phyloP scores from a whole-genome alignment of 2,329 filamentous ascomycete genomes.

The Apiospora rasikravindrae region DNA sequence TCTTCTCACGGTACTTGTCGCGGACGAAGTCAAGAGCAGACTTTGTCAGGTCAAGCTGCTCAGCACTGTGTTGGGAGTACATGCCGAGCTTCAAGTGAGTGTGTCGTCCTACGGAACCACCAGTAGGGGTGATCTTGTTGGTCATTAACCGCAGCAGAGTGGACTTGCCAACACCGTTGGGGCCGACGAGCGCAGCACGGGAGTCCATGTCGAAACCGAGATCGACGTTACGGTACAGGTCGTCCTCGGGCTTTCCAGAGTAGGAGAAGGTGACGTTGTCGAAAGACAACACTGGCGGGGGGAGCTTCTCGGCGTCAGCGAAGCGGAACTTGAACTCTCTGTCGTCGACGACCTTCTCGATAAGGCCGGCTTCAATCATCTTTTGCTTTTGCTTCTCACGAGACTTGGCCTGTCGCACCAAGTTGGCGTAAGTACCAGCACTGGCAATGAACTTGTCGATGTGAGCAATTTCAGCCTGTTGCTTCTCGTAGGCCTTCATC shows the following conservation, averaged over 20 bases:
- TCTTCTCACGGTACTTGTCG: constrained; percentile 88
- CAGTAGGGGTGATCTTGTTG: constrained; percentile 85
- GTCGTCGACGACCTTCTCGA: constrained; percentile 86
- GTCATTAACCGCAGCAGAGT: constrained; percentile 97
- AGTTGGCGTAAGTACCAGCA: constrained; percentile 98
- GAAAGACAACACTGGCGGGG: constrained; percentile 93
- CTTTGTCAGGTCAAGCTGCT: constrained; percentile 98
- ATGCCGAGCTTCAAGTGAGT: constrained; percentile 98
- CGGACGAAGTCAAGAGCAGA: constrained; percentile 96
- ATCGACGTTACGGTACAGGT: constrained; percentile 94
- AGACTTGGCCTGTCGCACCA: constrained; percentile 98
- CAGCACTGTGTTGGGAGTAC: constrained; percentile 98
- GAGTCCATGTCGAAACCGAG: constrained; percentile 99
- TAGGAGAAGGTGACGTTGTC: constrained; percentile 99
- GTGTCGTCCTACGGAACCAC: constrained; percentile 84
- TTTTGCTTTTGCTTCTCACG: constrained; percentile 99
- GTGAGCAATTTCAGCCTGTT: constrained; percentile 98
- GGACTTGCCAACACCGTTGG: constrained; percentile 99
- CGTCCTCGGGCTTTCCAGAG: constrained; percentile 86
- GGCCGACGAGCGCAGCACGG: constrained; percentile 92
- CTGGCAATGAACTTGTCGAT: constrained; percentile 99
- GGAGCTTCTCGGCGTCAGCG: constrained; percentile 98
- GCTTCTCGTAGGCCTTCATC: constrained; percentile 98
- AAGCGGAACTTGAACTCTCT: constrained; percentile 97
- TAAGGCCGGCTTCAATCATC: constrained; percentile 99